Evolutionary conservation across 2,329 filamentous ascomycete genomes (phyloP).

Genomic region (Fusarium siculi): DNA sequence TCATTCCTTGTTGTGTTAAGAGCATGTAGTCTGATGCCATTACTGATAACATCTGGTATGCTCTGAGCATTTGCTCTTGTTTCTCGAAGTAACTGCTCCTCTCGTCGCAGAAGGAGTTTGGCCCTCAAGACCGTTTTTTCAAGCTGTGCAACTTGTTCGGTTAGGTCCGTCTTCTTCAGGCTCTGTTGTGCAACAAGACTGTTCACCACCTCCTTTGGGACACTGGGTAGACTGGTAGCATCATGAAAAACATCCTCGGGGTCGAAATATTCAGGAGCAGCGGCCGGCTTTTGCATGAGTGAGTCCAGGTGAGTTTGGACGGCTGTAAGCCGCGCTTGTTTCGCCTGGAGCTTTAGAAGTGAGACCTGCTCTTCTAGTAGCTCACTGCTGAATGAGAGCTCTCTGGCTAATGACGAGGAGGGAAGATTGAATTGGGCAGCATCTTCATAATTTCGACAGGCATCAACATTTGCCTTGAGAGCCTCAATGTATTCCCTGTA

Average conservation of each 20-base stretch:
- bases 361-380: slow-evolving; percentile 62
- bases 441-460: slow-evolving; percentile 59
- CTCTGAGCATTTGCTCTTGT: slow-evolving; percentile 54
- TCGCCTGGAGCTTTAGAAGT: slow-evolving; percentile 62
- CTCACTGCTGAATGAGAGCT: slow-evolving; percentile 27
- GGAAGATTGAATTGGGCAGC: slow-evolving; percentile 44
- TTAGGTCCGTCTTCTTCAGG: slow-evolving; percentile 54
- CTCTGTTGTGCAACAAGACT: slow-evolving; percentile 58
- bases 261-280: slow-evolving; percentile 61
- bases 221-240: slow-evolving; percentile 56
- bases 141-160: slow-evolving; percentile 60
- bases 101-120: slow-evolving; percentile 65
- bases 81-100: slow-evolving; percentile 65
- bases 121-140: slow-evolving; percentile 69
- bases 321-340: slow-evolving; percentile 60
- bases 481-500: slow-evolving; percentile 67
- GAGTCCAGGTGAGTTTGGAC: slow-evolving; percentile 63
- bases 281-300: slow-evolving; percentile 63
- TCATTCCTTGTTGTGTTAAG: slow-evolving; percentile 66
- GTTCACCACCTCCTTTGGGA: slow-evolving; percentile 64
- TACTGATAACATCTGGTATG: slow-evolving; percentile 51
- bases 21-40: slow-evolving; percentile 60
- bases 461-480: slow-evolving; percentile 62
- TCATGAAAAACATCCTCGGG: slow-evolving; percentile 59
- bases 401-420: slow-evolving; percentile 32